A percentile compares a stretch with the other conserved stretches of the same genome.
These are phyloP conservation scores for Solanum chilense DNA, from an alignment of 257 asterid genomes.

Conservation along the genomic window DNA sequence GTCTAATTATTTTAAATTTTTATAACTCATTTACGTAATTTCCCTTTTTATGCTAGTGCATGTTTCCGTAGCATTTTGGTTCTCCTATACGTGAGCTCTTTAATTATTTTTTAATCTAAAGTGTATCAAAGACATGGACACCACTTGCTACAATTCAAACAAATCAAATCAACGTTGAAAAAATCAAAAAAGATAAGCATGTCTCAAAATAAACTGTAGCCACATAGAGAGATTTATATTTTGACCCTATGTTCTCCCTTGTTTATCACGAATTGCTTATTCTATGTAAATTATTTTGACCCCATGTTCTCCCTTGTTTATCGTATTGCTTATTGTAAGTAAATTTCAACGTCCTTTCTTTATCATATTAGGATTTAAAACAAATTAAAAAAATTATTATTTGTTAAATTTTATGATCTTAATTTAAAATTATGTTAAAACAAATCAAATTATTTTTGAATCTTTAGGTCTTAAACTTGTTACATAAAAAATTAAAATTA, in stretches of 20 bases:
- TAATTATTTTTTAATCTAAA: constrained; percentile 2
- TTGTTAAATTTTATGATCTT: too few species aligned
- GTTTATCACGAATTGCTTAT: background rate
- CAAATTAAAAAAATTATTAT: too few species aligned
- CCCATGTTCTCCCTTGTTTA: background rate
- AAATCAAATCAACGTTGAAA: background rate
- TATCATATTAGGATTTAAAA: too few species aligned
- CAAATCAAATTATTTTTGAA: too few species aligned
- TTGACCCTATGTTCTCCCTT: background rate
- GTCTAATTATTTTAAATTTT: too few species aligned
- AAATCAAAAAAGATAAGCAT: background rate
- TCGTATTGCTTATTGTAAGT: background rate
- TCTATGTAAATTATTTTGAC: background rate
- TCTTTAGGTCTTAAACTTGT: background rate
- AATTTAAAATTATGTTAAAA: background rate
- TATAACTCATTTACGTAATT: too few species aligned
- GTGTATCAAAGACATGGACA: background rate
- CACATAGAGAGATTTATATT: background rate
- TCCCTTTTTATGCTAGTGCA: background rate
- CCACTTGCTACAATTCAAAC: background rate
- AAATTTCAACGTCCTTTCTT: background rate
- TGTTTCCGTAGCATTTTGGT: background rate
- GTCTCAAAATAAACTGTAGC: background rate
- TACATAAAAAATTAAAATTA: too few species aligned
- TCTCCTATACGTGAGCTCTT: constrained; percentile 20